Evolutionary conservation across 225 moss, liverwort and hornwort genomes (phyloP).

Genomic region (Bryum argenteum): DNA sequence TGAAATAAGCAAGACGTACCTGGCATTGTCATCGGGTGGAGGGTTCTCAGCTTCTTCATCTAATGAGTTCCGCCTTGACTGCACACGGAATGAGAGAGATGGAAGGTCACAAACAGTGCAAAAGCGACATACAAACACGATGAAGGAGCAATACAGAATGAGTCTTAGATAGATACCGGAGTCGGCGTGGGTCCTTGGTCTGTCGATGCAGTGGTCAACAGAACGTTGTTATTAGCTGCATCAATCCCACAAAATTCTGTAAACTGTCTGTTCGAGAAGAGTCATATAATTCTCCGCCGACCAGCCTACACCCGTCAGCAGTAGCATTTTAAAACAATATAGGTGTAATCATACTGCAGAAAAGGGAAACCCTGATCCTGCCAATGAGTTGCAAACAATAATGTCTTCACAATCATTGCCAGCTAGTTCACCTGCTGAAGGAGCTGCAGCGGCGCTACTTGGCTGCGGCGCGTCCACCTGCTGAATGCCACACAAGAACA

Average conservation of each 20-base stretch:
- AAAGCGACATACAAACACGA: background rate
- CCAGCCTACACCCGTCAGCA: background rate
- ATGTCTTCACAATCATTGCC: background rate
- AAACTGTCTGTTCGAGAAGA: background rate
- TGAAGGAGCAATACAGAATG: background rate
- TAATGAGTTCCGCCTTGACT: slow-evolving; percentile 86
- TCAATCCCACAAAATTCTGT: slow-evolving; percentile 8
- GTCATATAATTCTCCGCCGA: background rate
- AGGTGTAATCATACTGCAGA: background rate
- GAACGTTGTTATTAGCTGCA: slow-evolving; percentile 47
- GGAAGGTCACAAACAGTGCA: slow-evolving; percentile 13
- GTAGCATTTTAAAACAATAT: background rate
- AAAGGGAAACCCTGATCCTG: background rate
- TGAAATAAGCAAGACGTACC: slow-evolving; percentile 42
- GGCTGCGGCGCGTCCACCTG: slow-evolving; percentile 35
- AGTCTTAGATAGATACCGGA: slow-evolving; percentile 37
- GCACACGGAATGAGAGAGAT: slow-evolving; percentile 1
- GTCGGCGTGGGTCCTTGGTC: slow-evolving; percentile 58
- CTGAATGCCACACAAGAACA: slow-evolving; percentile 17
- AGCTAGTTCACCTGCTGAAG: slow-evolving; percentile 43
- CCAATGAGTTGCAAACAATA: background rate
- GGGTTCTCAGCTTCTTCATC: slow-evolving; percentile 75
- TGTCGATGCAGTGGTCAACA: slow-evolving; percentile 33
- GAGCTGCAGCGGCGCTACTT: slow-evolving; percentile 22
- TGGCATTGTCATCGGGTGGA: slow-evolving; percentile 79